Base-by-base conservation (phyloP, 352 stramenopile species). In the Globisporangium cederbergense region DNA sequence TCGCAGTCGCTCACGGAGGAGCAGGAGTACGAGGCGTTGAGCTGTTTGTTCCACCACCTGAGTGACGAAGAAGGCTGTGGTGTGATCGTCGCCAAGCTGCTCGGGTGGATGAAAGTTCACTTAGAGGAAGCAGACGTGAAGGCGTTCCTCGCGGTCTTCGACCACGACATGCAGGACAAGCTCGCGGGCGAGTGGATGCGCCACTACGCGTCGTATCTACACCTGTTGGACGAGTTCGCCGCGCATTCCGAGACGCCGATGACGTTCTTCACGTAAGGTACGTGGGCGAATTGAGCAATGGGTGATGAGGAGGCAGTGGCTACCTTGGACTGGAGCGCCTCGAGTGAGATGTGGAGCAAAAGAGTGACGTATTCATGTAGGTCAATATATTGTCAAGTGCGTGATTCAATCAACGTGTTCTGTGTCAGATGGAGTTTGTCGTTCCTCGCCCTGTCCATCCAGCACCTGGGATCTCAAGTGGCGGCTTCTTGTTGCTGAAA, bases 151-250 rank as follows among this genome's bases (percentile, higher is more conserved):
- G 64, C 65, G 47, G 67, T 89, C 1, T 88, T 90, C 55, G 75
- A 76, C 51, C 18, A 66, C 18, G 74, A 91, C 36, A 65, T 87
- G 22, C 74, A 86, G 52, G 68, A 86, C 68, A 74, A 68, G 40
- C 70, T 91, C 36, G 78, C 78, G 2, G 82, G 82, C 58, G 77
- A 87, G 52, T 91, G 82, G 82, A 89, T 91, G 78, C 76, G 79
- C 20, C 67, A 79, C 46, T 91, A 89, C 55, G 82, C 79, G 43
- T 67, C 74, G 52, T 88, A 88, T 30, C 62, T 91, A 45, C 76
- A 87, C 56, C 68, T 83, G 40, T 66, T 91, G 52, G 82, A 91
- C 63, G 72, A 83, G 65, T 89, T 91, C 51, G 79, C 77, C 3
- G 78, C 87, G 52, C 81, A 81, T 50, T 84, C 79, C 46, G 78